These are phyloP conservation scores for Ilex aquifolium DNA, from an alignment of 257 asterid species.

Conservation along the genomic window DNA sequence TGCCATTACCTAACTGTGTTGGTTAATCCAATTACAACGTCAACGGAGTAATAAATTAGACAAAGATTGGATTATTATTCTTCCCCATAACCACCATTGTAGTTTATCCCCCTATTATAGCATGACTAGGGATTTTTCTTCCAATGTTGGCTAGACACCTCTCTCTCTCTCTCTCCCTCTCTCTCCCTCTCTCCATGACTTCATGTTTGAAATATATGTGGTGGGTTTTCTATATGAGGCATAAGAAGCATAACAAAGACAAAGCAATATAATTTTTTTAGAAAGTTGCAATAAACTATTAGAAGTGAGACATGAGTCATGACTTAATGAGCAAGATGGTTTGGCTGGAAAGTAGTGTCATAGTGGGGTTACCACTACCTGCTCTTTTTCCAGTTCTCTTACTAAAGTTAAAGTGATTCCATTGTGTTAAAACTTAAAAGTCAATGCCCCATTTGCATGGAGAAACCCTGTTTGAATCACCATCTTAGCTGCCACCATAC, in stretches of 20 bases:
- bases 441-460: slow-evolving; percentile 15
- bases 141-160: too few relatives aligned
- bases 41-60: too few relatives aligned
- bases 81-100: too few relatives aligned
- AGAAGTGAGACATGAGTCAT: slow-evolving; percentile 48
- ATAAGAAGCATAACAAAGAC: slow-evolving; percentile 17
- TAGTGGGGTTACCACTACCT: slow-evolving; percentile 35
- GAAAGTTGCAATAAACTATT: slow-evolving; percentile 10
- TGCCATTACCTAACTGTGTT: too few relatives aligned
- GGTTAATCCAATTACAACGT: too few relatives aligned
- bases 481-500: too few relatives aligned
- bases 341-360: slow-evolving; percentile 40
- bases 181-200: too few relatives aligned
- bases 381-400: slow-evolving; percentile 4
- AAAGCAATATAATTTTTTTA: slow-evolving; percentile 5
- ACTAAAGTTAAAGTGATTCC: neutral
- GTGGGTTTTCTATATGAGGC: slow-evolving; percentile 11
- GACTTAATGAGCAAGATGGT: slow-evolving; percentile 16
- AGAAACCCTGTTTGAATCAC: neutral
- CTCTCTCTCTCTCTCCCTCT: too few relatives aligned
- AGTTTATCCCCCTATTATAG: too few relatives aligned
- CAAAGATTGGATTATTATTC: too few relatives aligned
- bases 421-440: slow-evolving; percentile 5
- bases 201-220: slow-evolving; percentile 20
- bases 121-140: too few relatives aligned